Percentiles rank a stretch among this genome's conserved stretches.
These are phyloP conservation scores for Hymenoscyphus fructigenus DNA, from an alignment of 2,329 filamentous ascomycete genomes.

Conservation along the genomic window DNA sequence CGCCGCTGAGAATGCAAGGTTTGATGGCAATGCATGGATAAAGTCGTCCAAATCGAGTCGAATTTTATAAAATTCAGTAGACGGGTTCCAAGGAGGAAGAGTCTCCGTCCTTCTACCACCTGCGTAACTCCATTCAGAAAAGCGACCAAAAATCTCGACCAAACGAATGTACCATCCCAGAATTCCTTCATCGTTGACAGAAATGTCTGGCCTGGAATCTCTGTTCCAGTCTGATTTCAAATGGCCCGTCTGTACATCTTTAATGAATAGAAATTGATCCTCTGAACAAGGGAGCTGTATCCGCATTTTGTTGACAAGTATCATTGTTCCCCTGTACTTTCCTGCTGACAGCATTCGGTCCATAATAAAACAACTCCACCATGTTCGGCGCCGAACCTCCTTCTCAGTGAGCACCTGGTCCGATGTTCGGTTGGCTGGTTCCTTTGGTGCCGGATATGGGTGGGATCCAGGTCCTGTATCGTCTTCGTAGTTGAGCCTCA, in stretches of 20 bases:
- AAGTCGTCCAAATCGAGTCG: conserved; percentile 52
- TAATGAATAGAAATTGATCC: conserved; percentile 60
- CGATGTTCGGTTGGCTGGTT: conserved; percentile 29
- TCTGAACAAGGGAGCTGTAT: conserved; percentile 70
- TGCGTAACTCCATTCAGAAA: conserved; percentile 54
- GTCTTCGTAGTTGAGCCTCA: conserved; percentile 60
- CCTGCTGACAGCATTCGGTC: conserved; percentile 69
- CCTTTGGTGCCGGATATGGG: conserved; percentile 25
- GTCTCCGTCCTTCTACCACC: conserved; percentile 51
- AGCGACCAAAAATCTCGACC: conserved; percentile 59
- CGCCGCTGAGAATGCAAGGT: conserved; percentile 54
- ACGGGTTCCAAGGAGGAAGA: conserved; percentile 58
- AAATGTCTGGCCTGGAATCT: conserved; percentile 41
- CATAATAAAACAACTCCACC: conserved; percentile 73
- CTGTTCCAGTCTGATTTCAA: conserved; percentile 43
- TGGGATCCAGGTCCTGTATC: conserved; percentile 26
- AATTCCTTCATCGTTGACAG: conserved; percentile 30
- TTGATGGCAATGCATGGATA: conserved; percentile 50
- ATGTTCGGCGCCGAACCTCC: conserved; percentile 66
- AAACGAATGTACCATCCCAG: conserved; percentile 55
- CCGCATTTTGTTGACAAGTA: conserved; percentile 57
- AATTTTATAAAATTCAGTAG: conserved; percentile 55
- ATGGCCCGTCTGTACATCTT: conserved; percentile 55
- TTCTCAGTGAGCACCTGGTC: conserved; percentile 52
- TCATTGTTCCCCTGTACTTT: conserved; percentile 57